phyloP scores from a whole-genome alignment of 768 basidiomycete species.

The Pleurotus ostreatus region DNA sequence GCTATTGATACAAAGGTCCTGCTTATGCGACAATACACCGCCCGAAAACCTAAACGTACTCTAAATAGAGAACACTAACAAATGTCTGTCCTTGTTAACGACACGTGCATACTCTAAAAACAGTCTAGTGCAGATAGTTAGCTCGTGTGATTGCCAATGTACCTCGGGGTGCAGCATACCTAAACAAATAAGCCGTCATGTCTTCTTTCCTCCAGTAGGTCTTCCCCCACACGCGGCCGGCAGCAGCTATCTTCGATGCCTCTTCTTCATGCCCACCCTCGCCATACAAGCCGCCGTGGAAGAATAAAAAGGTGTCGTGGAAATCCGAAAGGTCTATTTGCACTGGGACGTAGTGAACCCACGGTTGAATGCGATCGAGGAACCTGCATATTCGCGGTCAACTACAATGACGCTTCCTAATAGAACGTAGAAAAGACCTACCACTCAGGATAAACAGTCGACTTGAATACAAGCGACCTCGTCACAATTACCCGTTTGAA shows the following conservation, averaged over 20 bases:
- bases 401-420: not conserved
- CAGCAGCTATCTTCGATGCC: slow-evolving; percentile 50
- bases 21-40: too few species aligned
- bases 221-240: slow-evolving; percentile 55
- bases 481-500: slow-evolving; percentile 55
- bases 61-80: slow-evolving; percentile 22
- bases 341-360: slow-evolving; percentile 73
- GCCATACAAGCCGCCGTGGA: slow-evolving; percentile 54
- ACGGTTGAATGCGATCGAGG: slow-evolving; percentile 36
- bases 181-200: slow-evolving; percentile 52
- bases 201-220: slow-evolving; percentile 60
- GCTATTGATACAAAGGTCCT: too few species aligned
- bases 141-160: not conserved
- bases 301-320: slow-evolving; percentile 69
- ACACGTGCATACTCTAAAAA: slow-evolving; percentile 43
- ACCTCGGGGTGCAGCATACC: slow-evolving; percentile 26
- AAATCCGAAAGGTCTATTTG: slow-evolving; percentile 61
- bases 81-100: slow-evolving; percentile 32
- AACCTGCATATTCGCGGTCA: slow-evolving; percentile 11
- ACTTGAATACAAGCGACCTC: slow-evolving; percentile 55
- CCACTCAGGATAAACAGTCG: slow-evolving; percentile 64
- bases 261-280: slow-evolving; percentile 54
- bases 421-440: slow-evolving; percentile 14
- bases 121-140: slow-evolving; percentile 22
- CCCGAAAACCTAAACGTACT: too few species aligned